These are phyloP conservation scores for Lycium ferocissimum DNA, from an alignment of 257 asterid species.

Conservation along the genomic window DNA sequence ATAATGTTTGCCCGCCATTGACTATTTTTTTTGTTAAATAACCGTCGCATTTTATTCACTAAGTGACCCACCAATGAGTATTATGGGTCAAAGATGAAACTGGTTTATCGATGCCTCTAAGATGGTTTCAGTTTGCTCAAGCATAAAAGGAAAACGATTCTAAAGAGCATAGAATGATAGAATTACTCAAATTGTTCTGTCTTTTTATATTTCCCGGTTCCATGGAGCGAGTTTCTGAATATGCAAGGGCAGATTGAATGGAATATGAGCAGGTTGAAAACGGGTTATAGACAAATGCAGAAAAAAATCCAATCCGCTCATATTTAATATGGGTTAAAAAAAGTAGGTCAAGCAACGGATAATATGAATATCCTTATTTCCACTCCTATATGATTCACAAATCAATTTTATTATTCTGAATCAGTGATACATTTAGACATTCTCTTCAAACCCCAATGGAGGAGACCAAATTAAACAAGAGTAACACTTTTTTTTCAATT, in stretches of 20 bases:
- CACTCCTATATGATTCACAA: no score
- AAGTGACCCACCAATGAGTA: background rate
- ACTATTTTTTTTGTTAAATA: no score
- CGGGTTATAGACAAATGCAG: background rate
- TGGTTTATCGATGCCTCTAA: background rate
- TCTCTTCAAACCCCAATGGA: no score
- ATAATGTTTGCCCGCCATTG: background rate
- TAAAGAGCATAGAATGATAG: background rate
- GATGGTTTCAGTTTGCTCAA: background rate
- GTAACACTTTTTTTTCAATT: background rate
- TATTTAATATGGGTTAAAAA: no score
- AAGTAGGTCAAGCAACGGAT: no score
- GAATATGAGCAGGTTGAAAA: background rate
- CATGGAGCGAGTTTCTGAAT: constrained; percentile 60
- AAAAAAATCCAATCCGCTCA: no score
- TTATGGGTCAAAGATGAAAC: background rate
- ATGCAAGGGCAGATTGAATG: background rate
- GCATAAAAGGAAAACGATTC: background rate
- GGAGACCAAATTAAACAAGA: no score
- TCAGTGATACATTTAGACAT: no score
- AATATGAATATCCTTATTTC: no score
- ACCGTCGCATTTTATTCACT: no score
- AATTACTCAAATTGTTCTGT: background rate
- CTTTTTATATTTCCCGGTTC: constrained; percentile 50
- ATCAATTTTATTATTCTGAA: no score